A percentile compares a stretch with the other conserved stretches of the same genome.
Conservation (phyloP, 2,329 filamentous ascomycete species). For the Cladophialophora chaetospira region DNA sequence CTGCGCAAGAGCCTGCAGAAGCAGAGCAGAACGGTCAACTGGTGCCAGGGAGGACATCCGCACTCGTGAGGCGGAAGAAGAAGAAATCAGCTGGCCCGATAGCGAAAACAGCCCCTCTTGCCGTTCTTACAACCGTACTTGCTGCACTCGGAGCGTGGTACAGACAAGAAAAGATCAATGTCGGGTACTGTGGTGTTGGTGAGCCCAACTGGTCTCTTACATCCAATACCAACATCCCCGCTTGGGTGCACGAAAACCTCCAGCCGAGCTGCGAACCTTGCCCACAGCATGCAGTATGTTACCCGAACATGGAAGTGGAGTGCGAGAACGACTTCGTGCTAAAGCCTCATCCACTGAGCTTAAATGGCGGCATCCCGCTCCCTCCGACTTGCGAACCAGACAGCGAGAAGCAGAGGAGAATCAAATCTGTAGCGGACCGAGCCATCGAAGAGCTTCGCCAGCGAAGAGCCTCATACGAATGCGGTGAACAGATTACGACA, state of each 20-base stretch:
- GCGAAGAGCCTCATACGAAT: slow-evolving; percentile 85
- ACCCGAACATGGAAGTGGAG: slow-evolving; percentile 70
- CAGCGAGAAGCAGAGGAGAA: slow-evolving; percentile 82
- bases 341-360: slow-evolving; percentile 77
- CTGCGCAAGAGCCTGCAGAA: slow-evolving; percentile 75
- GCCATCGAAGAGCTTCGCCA: slow-evolving; percentile 85
- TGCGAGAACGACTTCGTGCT: slow-evolving; percentile 89
- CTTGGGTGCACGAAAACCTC: slow-evolving; percentile 65
- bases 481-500: slow-evolving; percentile 59
- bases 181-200: slow-evolving; percentile 90
- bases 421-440: slow-evolving; percentile 84
- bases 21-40: slow-evolving; percentile 47
- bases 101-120: slow-evolving; percentile 67
- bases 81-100: slow-evolving; percentile 52
- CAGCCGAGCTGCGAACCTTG: slow-evolving; percentile 87
- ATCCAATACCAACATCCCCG: slow-evolving; percentile 66
- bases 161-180: slow-evolving; percentile 90
- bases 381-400: slow-evolving; percentile 93
- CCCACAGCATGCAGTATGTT: slow-evolving; percentile 87
- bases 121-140: slow-evolving; percentile 70
- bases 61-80: slow-evolving; percentile 43
- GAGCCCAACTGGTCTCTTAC: slow-evolving; percentile 61
- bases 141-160: slow-evolving; percentile 79
- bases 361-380: slow-evolving; percentile 79
- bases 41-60: slow-evolving; percentile 36